Evolutionary conservation across 371 early-diverging fungal genomes (phyloP).

Genomic region (Choanephora cucurbitarum): DNA sequence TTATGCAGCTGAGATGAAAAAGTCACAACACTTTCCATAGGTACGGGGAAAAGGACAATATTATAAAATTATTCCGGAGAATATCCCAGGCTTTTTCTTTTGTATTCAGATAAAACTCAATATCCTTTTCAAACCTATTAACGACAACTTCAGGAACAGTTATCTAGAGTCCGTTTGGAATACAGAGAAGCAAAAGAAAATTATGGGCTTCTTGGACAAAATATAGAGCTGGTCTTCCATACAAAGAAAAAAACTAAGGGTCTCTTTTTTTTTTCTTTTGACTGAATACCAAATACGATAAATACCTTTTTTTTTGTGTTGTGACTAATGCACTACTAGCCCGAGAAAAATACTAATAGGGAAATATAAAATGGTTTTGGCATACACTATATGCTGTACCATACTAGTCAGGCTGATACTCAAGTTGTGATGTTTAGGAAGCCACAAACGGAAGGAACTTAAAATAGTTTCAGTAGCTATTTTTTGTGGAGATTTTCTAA

Average conservation of each 20-base stretch:
- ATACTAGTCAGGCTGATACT: slow-evolving; percentile 28
- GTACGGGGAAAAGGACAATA: slow-evolving; percentile 19
- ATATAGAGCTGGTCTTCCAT: too few species aligned
- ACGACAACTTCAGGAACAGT: slow-evolving; percentile 30
- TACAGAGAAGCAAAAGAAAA: too few species aligned
- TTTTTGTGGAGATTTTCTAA: background rate
- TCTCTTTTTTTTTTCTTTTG: too few species aligned
- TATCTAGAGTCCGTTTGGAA: slow-evolving; percentile 46
- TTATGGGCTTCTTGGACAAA: too few species aligned
- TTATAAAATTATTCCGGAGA: slow-evolving; percentile 1
- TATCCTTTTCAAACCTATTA: slow-evolving; percentile 26
- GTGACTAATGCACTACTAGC: too few species aligned
- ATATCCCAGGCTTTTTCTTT: background rate
- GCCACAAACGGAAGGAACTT: slow-evolving; percentile 28
- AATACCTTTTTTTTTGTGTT: too few species aligned
- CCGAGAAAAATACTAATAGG: slow-evolving; percentile 33
- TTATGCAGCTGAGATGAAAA: background rate
- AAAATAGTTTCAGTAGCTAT: slow-evolving; percentile 28
- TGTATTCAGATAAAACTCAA: slow-evolving; percentile 21
- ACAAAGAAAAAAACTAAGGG: too few species aligned
- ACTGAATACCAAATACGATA: too few species aligned
- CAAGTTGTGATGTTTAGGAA: slow-evolving; percentile 14
- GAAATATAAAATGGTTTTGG: slow-evolving; percentile 42
- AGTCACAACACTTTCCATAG: slow-evolving; percentile 4
- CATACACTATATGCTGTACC: slow-evolving; percentile 26